These are phyloP conservation scores for Arabidopsis hybrid DNA, from an alignment of 441 rosid species.

Conservation along the genomic window DNA sequence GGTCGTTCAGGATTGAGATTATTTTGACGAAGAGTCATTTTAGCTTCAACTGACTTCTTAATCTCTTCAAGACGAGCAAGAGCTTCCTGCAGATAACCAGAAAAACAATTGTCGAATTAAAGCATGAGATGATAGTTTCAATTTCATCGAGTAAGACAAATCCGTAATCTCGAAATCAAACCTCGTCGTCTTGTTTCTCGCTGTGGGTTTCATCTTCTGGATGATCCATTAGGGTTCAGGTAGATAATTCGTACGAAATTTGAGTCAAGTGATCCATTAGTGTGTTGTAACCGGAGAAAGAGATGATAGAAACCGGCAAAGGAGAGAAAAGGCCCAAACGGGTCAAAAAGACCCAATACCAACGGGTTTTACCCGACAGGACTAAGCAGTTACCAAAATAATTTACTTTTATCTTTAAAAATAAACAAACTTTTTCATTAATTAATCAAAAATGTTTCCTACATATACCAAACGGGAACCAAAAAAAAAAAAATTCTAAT, in stretches of 20 bases:
- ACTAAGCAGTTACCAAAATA: neutral
- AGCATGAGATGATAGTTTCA: neutral
- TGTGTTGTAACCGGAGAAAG: conserved; percentile 2
- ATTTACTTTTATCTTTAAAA: neutral
- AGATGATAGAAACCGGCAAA: conserved; percentile 9
- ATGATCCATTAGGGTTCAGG: conserved; percentile 61
- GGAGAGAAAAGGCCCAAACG: neutral
- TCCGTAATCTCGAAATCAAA: conserved; percentile 40
- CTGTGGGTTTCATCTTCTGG: conserved; percentile 71
- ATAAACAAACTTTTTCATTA: neutral
- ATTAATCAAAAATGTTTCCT: neutral
- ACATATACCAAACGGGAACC: neutral
- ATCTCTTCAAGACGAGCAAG: conserved; percentile 81
- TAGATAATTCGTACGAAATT: neutral
- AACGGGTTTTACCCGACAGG: conserved; percentile 12
- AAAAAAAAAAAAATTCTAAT: too few relatives aligned
- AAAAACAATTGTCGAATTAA: neutral
- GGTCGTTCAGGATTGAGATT: conserved; percentile 96
- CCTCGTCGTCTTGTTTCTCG: conserved; percentile 85
- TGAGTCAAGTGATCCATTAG: conserved; percentile 22
- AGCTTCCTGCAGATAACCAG: conserved; percentile 69
- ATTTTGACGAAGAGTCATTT: conserved; percentile 88
- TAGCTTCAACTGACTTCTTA: conserved; percentile 78
- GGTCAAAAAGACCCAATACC: conserved; percentile 5
- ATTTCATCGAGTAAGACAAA: conserved; percentile 7